A percentile compares a stretch with the other conserved stretches of the same genome.
Evolutionary conservation across 108 stramenopile species (phyloP).

Genomic region (Licmophora abbreviata): DNA sequence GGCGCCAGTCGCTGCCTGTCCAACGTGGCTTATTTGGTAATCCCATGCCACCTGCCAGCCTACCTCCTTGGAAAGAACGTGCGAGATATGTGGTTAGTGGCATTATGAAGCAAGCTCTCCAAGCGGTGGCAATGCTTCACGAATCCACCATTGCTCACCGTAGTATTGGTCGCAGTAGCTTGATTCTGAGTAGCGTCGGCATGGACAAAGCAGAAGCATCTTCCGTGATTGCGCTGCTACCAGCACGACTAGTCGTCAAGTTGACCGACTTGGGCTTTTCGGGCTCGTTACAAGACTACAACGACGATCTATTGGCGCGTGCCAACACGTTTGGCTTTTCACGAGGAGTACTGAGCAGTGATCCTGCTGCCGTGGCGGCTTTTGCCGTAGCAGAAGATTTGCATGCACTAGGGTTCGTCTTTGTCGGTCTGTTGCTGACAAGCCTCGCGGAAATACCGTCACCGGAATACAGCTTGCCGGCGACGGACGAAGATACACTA

Average conservation of each 20-base stretch:
- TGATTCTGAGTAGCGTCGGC: conserved; percentile 38
- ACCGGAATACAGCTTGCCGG: conserved; percentile 34
- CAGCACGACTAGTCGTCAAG: conserved; percentile 33
- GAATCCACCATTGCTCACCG: conserved; percentile 72
- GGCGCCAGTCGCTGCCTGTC: conserved; percentile 43
- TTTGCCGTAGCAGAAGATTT: conserved; percentile 81
- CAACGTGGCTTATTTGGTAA: conserved; percentile 55
- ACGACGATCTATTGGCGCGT: conserved; percentile 47
- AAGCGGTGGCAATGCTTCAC: conserved; percentile 56
- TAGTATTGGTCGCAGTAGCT: conserved; percentile 55
- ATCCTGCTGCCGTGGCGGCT: conserved; percentile 20
- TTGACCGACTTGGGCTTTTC: conserved; percentile 75
- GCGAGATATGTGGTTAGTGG: conserved; percentile 63
- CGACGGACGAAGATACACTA: conserved; percentile 75
- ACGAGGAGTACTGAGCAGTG: conserved; percentile 17
- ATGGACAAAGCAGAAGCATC: conserved; percentile 69
- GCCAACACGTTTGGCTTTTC: conserved; percentile 56
- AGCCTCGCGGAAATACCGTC: conserved; percentile 55
- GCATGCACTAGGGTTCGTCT: conserved; percentile 80
- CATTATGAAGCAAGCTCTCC: conserved; percentile 44
- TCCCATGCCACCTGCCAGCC: conserved; percentile 29
- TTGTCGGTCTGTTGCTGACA: conserved; percentile 56
- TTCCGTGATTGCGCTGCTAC: conserved; percentile 33
- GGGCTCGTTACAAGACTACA: conserved; percentile 35
- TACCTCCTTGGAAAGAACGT: conserved; percentile 54